Evolutionary conservation across 148 eudicot species (phyloP).

Genomic region (Camellia lanceoleosa): DNA sequence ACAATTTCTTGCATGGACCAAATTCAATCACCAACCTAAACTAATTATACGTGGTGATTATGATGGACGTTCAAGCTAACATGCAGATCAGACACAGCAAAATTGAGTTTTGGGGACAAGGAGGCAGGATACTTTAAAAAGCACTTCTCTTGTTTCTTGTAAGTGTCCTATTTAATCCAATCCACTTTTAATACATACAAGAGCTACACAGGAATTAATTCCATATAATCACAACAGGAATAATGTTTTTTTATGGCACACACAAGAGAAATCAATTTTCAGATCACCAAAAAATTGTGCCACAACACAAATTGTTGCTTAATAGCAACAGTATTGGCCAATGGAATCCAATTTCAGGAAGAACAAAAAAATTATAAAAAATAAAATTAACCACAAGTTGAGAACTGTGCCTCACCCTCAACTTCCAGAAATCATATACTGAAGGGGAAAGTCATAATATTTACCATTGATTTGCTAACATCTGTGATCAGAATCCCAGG

Average conservation of each 20-base stretch:
- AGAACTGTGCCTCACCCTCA: neutral
- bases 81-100: neutral
- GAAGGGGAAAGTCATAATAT: slow-evolving; percentile 8
- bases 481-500: slow-evolving; percentile 94
- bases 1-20: slow-evolving; percentile 4
- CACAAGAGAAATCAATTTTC: no score
- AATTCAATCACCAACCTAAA: neutral
- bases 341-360: neutral
- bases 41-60: neutral
- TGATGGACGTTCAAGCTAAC: neutral
- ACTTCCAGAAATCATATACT: neutral
- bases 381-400: no score
- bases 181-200: slow-evolving; percentile 2
- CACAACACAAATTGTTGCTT: neutral
- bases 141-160: neutral
- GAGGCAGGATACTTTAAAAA: neutral
- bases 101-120: neutral
- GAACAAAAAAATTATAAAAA: no score
- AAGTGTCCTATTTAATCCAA: neutral
- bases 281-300: neutral
- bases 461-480: slow-evolving; percentile 73
- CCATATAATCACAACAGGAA: neutral
- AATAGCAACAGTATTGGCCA: neutral
- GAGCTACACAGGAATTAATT: neutral
- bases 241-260: no score